Percentiles rank a stretch among this genome's conserved stretches.
Conservation (phyloP, 805 yeast species). For the Hanseniaspora lachancei region DNA sequence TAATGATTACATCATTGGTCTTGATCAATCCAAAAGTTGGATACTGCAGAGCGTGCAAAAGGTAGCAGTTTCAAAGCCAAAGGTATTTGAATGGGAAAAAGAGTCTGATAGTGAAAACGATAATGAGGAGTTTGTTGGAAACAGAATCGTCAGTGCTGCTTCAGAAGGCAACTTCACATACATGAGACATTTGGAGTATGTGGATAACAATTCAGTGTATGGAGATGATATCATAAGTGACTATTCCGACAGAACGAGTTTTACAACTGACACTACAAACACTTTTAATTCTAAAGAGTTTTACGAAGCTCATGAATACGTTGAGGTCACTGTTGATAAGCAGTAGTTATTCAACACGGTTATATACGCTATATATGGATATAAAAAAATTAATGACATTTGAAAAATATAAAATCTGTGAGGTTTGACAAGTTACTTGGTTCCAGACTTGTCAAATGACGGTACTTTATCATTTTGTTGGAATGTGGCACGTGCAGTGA, state of each 20-base stretch:
- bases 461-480: too few species aligned
- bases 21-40: background rate
- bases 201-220: background rate
- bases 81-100: background rate
- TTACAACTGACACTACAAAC: background rate
- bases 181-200: background rate
- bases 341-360: background rate
- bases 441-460: too few species aligned
- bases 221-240: background rate
- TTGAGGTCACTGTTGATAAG: background rate
- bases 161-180: background rate
- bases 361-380: background rate
- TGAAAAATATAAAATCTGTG: background rate
- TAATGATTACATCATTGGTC: background rate
- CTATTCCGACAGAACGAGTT: background rate
- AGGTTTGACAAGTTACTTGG: too few species aligned
- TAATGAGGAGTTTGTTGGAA: background rate
- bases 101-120: background rate
- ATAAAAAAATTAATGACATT: background rate
- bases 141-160: background rate
- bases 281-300: slow-evolving; percentile 1
- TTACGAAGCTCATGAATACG: slow-evolving; percentile 3
- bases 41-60: background rate
- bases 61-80: background rate
- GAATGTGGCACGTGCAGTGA: too few species aligned